Conservation (phyloP, 768 basidiomycete species). For the Pholiota microspora region DNA sequence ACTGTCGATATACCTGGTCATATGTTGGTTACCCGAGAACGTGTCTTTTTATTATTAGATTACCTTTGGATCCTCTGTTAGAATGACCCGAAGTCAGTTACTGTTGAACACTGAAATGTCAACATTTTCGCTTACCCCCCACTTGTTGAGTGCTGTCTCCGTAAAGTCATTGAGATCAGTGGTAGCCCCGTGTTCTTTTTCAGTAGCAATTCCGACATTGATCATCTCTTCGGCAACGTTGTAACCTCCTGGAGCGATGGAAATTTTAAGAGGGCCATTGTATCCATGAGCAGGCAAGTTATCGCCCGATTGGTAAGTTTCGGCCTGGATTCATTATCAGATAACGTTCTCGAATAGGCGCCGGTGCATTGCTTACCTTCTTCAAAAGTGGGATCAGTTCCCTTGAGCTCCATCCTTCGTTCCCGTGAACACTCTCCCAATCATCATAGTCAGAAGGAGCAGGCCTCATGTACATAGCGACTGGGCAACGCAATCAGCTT, state of each 20-base stretch:
- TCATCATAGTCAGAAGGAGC: constrained; percentile 64
- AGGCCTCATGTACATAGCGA: constrained; percentile 56
- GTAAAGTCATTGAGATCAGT: constrained; percentile 48
- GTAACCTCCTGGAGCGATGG: constrained; percentile 35
- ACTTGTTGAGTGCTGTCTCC: constrained; percentile 30
- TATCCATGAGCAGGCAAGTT: constrained; percentile 41
- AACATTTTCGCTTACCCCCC: constrained; percentile 14
- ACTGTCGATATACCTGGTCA: constrained; percentile 45
- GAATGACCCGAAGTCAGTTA: background rate
- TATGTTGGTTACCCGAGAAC: background rate
- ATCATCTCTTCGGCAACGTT: constrained; percentile 47
- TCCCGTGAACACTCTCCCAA: constrained; percentile 50
- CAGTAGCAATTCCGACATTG: constrained; percentile 41
- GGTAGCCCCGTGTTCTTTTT: constrained; percentile 40
- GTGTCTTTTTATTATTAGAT: background rate
- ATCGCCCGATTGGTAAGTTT: constrained; percentile 33
- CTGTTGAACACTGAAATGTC: background rate
- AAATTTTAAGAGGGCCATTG: constrained; percentile 49
- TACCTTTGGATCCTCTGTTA: constrained; percentile 13
- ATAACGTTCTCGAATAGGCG: background rate
- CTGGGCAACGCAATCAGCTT: constrained; percentile 21
- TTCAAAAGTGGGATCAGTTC: constrained; percentile 55
- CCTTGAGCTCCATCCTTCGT: constrained; percentile 60
- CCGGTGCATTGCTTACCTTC: constrained; percentile 38
- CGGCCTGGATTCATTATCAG: constrained; percentile 27